These are phyloP conservation scores for Aquilaria sinensis DNA, from an alignment of 345 rosid genomes.

Conservation along the genomic window DNA sequence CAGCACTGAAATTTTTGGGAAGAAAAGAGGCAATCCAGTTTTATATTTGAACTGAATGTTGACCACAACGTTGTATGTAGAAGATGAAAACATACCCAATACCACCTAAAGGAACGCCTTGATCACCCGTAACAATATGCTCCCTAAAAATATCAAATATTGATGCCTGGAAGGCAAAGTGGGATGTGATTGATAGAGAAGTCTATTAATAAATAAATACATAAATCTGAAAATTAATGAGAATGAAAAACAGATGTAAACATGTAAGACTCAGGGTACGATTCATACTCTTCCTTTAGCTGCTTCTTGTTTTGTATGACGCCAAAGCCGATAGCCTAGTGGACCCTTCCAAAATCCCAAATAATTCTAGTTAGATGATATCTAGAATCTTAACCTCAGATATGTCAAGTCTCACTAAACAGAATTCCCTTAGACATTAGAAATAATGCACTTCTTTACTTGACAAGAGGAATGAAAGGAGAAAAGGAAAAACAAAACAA, in stretches of 20 bases:
- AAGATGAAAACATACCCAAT: constrained; percentile 48
- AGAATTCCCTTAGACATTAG: not conserved
- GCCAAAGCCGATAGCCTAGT: constrained; percentile 51
- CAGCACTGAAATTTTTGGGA: too few relatives aligned
- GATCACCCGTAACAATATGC: constrained; percentile 46
- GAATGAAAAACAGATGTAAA: not conserved
- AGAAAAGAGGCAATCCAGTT: too few relatives aligned
- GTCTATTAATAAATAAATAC: not conserved
- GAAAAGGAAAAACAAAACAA: constrained; percentile 11
- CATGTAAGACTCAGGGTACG: not conserved
- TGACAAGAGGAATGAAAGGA: not conserved
- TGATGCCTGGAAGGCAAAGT: constrained; percentile 30
- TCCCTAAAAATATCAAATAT: constrained; percentile 47
- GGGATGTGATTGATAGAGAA: not conserved
- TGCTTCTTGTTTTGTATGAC: constrained; percentile 41
- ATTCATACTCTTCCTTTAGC: constrained; percentile 60
- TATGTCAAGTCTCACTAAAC: too few relatives aligned
- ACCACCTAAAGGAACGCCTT: constrained; percentile 71
- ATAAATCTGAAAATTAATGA: not conserved
- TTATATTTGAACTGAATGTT: too few relatives aligned
- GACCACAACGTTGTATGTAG: too few relatives aligned
- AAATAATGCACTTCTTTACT: constrained; percentile 1
- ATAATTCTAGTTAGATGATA: not conserved
- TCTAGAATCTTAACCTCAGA: too few relatives aligned
- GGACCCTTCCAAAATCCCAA: constrained; percentile 41